These are phyloP conservation scores for Cymbopogon citratus DNA, from an alignment of 176 grass and related monocot species.

Conservation along the genomic window DNA sequence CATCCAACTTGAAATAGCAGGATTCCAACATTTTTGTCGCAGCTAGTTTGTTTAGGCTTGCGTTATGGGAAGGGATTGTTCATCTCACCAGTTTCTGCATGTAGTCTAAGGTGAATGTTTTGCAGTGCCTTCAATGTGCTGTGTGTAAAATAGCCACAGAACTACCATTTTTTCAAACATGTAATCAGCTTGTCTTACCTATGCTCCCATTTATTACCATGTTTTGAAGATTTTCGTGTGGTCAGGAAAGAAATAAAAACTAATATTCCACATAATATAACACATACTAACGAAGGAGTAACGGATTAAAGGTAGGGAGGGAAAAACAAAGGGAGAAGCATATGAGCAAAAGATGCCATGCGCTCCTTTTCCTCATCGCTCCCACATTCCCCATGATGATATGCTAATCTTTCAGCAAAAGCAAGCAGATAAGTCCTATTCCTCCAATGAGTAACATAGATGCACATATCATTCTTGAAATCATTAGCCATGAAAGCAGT, in stretches of 20 bases:
- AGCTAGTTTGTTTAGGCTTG: not conserved
- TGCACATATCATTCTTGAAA: slow-evolving; percentile 30
- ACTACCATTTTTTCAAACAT: not conserved
- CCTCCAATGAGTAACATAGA: not conserved
- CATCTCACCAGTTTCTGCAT: not conserved
- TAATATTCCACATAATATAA: no score
- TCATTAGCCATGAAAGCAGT: slow-evolving; percentile 26
- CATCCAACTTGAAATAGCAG: slow-evolving; percentile 6
- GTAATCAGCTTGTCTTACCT: not conserved
- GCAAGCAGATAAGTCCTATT: not conserved
- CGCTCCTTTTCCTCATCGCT: slow-evolving; percentile 2
- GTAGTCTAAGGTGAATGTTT: not conserved
- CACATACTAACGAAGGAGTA: no score
- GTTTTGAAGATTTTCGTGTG: no score
- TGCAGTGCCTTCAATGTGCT: not conserved
- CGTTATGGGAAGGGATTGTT: not conserved
- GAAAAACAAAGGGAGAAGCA: slow-evolving; percentile 6
- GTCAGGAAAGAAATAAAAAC: no score
- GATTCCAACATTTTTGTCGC: not conserved
- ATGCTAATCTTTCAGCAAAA: slow-evolving; percentile 45
- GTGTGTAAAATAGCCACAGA: not conserved
- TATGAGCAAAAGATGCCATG: slow-evolving; percentile 16
- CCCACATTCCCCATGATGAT: slow-evolving; percentile 48
- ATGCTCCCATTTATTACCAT: not conserved
- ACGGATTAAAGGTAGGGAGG: not conserved